Conservation (phyloP, 768 basidiomycete genomes). For the Rhodocollybia butyracea region DNA sequence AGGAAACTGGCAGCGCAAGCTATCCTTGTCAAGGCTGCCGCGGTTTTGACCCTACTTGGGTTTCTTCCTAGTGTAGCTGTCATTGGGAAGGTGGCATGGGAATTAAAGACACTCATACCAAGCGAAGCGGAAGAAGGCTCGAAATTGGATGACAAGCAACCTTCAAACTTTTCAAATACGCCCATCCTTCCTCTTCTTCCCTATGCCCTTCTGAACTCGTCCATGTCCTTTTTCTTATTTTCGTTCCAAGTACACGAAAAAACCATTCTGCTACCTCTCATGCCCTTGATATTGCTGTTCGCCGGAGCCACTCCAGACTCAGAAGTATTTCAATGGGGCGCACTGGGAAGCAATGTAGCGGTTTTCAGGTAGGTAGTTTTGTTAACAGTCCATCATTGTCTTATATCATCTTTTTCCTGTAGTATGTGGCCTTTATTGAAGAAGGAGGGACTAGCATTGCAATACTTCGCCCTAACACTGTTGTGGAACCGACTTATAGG, state of each 20-base stretch:
- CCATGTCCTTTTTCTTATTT: constrained; percentile 93
- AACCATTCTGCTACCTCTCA: constrained; percentile 79
- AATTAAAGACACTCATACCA: constrained; percentile 14
- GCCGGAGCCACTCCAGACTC: constrained; percentile 52
- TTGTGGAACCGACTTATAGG: constrained; percentile 87
- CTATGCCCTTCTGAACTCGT: constrained; percentile 74
- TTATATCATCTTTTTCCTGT: neutral
- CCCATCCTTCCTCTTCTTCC: constrained; percentile 68
- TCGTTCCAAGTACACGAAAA: constrained; percentile 98
- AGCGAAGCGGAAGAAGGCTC: neutral
- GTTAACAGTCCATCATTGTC: neutral
- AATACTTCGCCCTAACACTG: constrained; percentile 63
- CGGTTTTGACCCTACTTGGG: constrained; percentile 62
- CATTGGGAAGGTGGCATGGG: constrained; percentile 35
- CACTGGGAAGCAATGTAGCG: constrained; percentile 77
- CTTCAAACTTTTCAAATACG: constrained; percentile 26
- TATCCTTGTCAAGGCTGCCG: constrained; percentile 62
- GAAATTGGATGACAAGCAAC: neutral
- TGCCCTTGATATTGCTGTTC: constrained; percentile 80
- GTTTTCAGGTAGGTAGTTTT: constrained; percentile 70
- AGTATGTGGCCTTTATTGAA: constrained; percentile 94
- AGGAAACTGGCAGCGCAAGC: constrained; percentile 44
- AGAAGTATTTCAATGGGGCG: constrained; percentile 65
- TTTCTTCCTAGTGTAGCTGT: constrained; percentile 62
- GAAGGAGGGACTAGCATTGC: constrained; percentile 71